These are phyloP conservation scores for Ramicandelaber brevisporus DNA, from an alignment of 192 early-diverging fungal species.

Conservation along the genomic window DNA sequence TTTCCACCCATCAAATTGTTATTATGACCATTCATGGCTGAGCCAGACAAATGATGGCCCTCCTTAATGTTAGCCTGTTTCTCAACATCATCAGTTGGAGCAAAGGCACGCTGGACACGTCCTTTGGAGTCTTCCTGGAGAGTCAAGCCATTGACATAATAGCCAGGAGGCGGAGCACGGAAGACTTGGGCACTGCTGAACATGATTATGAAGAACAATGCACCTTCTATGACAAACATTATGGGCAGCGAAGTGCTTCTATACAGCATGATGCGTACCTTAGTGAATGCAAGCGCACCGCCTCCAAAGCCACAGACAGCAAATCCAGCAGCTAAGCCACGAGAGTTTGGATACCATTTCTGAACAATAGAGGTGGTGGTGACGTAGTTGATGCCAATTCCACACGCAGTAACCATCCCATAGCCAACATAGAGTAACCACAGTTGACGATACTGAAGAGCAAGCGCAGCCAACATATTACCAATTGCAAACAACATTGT, in stretches of 20 bases:
- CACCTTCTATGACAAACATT: conserved; percentile 41
- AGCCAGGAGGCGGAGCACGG: conserved; percentile 32
- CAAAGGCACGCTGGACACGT: not conserved
- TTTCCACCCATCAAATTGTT: no score
- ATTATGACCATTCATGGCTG: no score
- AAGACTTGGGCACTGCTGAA: conserved; percentile 22
- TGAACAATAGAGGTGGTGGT: conserved; percentile 46
- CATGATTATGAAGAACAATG: conserved; percentile 31
- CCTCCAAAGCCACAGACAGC: conserved; percentile 58
- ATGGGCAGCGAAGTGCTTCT: no score
- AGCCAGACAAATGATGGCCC: no score
- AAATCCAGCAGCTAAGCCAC: conserved; percentile 48
- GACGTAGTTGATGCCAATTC: conserved; percentile 47
- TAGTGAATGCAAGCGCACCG: conserved; percentile 40
- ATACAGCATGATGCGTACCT: no score
- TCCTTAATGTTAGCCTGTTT: not conserved
- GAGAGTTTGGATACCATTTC: conserved; percentile 53
- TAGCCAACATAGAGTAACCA: conserved; percentile 43
- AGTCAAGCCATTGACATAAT: conserved; percentile 30
- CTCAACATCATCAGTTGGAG: not conserved
- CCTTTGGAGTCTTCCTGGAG: conserved; percentile 5
- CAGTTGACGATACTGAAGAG: conserved; percentile 22
- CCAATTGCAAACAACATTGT: conserved; percentile 36
- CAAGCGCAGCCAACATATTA: conserved; percentile 35
- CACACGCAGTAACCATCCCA: conserved; percentile 40